Evolutionary conservation across 2,329 filamentous ascomycete species (phyloP), one percentile per base, ranked within the genome.

Genomic region (Colletotrichum navitas): DNA sequence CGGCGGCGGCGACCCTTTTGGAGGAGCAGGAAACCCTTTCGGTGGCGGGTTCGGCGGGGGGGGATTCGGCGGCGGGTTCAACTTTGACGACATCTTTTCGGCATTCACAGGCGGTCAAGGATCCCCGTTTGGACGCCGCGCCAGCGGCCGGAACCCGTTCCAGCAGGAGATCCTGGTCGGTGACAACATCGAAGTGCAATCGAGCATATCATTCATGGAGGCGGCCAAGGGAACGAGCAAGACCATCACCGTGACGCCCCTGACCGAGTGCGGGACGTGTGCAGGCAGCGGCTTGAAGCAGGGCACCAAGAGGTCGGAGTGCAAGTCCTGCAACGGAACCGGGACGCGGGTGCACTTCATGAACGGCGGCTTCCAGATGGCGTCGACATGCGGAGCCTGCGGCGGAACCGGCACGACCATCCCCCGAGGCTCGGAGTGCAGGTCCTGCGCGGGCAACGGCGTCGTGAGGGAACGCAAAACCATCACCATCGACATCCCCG

Each of bases 301-400:
- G 71, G 95, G 95, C 14, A 89, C 91, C 16, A 90, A 93, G 81
- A 88, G 91, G 76, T 85, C 89, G 32, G 85, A 90, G 73, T 99
- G 96, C 82, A 91, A 90, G 79, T 85, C 88, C 64, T 99, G 96
- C 80, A 91, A 93, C 73, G 96, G 96, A 21, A 94, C 94, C 1
- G 96, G 96, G 62, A 93, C 93, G 47, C 88, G 93, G 68, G 91
- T 98, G 60, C 94, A 97, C 81, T 92, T 94, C 78, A 93, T 98
- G 88, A 91, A 94, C 76, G 94, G 94, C 65, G 95, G 94, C 32
- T 98, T 99, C 84, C 95, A 98, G 84, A 95, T 99, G 92, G 94
- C 93, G 5, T 94, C 93, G 73, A 97, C 94, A 1, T 99, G 96
- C 81, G 87, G 89, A 26, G 84, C 90, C 45, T 99, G 96, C 80